Base-by-base conservation (phyloP, 106 monocot genomes). In the Acorus gramineus region DNA sequence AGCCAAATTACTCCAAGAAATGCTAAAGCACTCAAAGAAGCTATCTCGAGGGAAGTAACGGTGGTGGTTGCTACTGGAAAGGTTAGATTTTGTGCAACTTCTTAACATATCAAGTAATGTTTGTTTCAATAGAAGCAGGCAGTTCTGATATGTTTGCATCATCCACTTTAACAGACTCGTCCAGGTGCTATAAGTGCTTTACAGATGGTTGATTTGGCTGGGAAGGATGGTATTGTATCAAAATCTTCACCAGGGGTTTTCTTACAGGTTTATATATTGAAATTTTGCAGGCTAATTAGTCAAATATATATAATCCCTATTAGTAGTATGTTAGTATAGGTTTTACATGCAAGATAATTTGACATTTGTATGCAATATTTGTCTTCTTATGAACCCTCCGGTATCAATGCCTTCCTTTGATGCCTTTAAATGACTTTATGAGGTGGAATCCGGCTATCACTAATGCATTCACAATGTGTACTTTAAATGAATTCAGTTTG, bases 51-150 rank as follows among this genome's bases (percentile, higher is more conserved):
- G 14, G 96, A 91, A 62, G 82, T 98, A 44, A 91, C 81, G 52
- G 76, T 98, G 47, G 76, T 98, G 42, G 77, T 98, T 61, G 96
- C 91, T 14, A 98, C 96, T 46, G 96, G 96, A 77, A 98, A 98
- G 88, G 96, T 98, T 73, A 67, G 68, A 10, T 43, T 7, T 48
- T 8, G 59, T 11, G 14, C 52, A 58, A 11, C 14, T 45, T 49
- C 11, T 46, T 14, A 14, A 44, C 13, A 28, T 42, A 9, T 42
- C 9, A 28, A 28, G 28, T 28, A 28, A 28, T 28, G 28, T 28
- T 28, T 28, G 0, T 28, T 28, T 28, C 28, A 28, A 28, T 28
- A 28, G 28, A 28, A 28, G 28, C 28, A 28, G 28, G 28, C 28
- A 28, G 28, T 28, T 28, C 28, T 28, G 28, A 28, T 28, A 28